These are phyloP conservation scores for Colletotrichum sojae DNA, from an alignment of 2,329 filamentous ascomycete genomes.

Conservation along the genomic window DNA sequence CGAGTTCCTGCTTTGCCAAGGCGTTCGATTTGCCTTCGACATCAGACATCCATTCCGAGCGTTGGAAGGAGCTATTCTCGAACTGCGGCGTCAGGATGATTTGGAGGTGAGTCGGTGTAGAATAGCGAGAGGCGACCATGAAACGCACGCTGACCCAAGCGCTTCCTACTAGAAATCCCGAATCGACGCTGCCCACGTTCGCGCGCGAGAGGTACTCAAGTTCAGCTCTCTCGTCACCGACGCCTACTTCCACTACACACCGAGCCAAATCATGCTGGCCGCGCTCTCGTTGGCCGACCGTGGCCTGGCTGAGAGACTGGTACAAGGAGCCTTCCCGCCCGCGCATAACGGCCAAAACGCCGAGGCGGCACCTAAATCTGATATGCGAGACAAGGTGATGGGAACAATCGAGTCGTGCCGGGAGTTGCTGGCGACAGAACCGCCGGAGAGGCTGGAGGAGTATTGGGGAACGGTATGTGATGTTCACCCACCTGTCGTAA, in stretches of 20 bases:
- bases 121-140: background rate
- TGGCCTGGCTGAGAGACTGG: constrained; percentile 67
- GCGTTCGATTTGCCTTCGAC: constrained; percentile 92
- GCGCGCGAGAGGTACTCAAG: constrained; percentile 81
- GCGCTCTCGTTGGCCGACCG: constrained; percentile 83
- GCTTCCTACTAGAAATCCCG: constrained; percentile 52
- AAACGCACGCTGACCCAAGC: background rate
- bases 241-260: constrained; percentile 96
- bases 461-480: constrained; percentile 66
- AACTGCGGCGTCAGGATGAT: constrained; percentile 78
- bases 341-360: constrained; percentile 33
- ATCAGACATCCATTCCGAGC: constrained; percentile 92
- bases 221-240: constrained; percentile 89
- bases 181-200: constrained; percentile 76
- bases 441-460: constrained; percentile 67
- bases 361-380: constrained; percentile 43
- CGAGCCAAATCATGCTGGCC: constrained; percentile 92
- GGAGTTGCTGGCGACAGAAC: constrained; percentile 69
- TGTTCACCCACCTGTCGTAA: background rate
- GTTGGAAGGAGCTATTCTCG: constrained; percentile 88
- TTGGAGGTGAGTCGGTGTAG: constrained; percentile 63
- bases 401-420: constrained; percentile 65
- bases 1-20: constrained; percentile 93
- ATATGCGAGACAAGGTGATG: constrained; percentile 64
- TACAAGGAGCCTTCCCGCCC: constrained; percentile 54